Evolutionary conservation across 805 yeast genomes (phyloP), one percentile per base, ranked within the genome.

Genomic region (Teunomyces barrocoloradensis): DNA sequence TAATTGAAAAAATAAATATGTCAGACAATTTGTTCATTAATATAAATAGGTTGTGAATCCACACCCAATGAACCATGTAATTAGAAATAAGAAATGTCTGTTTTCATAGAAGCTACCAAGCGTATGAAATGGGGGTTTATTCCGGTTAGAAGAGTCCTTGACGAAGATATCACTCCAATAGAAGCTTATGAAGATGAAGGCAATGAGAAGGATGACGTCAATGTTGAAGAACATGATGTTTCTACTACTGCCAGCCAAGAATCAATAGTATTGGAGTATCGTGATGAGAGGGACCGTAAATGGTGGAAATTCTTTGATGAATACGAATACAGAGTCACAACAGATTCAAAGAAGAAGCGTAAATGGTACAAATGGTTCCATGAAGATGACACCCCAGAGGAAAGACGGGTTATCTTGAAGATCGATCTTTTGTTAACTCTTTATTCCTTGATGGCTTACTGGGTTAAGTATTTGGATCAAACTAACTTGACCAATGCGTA

Each of bases 391-490:
- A 65, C 85, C 2, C 69, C 75, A 0, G 65, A 51, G 15, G 73
- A 69, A 47, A 56, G 60, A 38, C 55, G 50, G 23, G 55, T 69
- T 21, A 59, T 68, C 23, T 21, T 64, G 40, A 68, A 69, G 45
- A 52, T 69, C 28, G 74, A 69, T 48, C 44, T 68, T 10, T 42
- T 65, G 21, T 54, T 69, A 34, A 64, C 73, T 9, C 49, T 68
- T 30, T 69, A 66, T 47, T 63, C 71, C 6, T 53, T 69, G 47
- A 54, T 63, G 56, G 57, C 80, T 1, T 84, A 84, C 61, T 85
- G 87, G 86, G 79, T 84, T 46, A 84, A 84, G 59, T 79, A 81
- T 46, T 66, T 85, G 42, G 89, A 85, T 57, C 75, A 74, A 47
- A 69, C 79, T 39, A 85, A 84, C 61, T 66, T 80, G 47, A 76